These are phyloP conservation scores for Strobilomyces echinocephalus DNA, from an alignment of 768 basidiomycete genomes.

Conservation along the genomic window DNA sequence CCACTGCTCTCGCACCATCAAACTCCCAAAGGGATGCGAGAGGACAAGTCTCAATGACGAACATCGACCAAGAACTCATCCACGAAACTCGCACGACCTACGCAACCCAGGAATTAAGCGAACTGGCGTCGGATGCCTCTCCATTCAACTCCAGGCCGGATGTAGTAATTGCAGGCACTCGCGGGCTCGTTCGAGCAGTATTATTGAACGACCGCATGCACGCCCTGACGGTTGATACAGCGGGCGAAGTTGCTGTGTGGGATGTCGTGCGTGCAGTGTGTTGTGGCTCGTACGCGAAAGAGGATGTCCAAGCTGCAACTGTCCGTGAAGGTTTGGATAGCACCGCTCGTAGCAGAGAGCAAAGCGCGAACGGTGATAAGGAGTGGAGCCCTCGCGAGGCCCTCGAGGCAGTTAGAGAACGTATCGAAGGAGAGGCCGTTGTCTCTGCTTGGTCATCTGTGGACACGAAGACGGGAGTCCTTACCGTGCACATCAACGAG, in stretches of 20 bases:
- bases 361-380: conserved; percentile 32
- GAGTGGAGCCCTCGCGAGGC: conserved; percentile 75
- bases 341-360: conserved; percentile 31
- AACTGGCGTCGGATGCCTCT: conserved; percentile 75
- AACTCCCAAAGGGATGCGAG: conserved; percentile 20
- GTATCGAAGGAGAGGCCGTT: conserved; percentile 93
- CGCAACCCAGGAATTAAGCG: conserved; percentile 62
- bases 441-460: conserved; percentile 80
- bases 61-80: conserved; percentile 27
- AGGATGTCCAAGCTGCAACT: conserved; percentile 61
- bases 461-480: conserved; percentile 85
- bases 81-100: conserved; percentile 46
- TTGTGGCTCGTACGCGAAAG: conserved; percentile 60
- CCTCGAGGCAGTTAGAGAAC: conserved; percentile 79
- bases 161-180: conserved; percentile 65
- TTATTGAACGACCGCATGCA: conserved; percentile 87
- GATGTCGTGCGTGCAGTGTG: conserved; percentile 79
- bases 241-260: conserved; percentile 88
- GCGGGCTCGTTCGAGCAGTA: conserved; percentile 77
- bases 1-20: conserved; percentile 24
- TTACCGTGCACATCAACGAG: conserved; percentile 85
- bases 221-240: conserved; percentile 85
- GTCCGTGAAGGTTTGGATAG: conserved; percentile 42
- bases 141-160: conserved; percentile 56
- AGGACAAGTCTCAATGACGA: conserved; percentile 18